These are phyloP conservation scores for Cicer yamashitae DNA, from an alignment of 306 rosid species.

Conservation along the genomic window DNA sequence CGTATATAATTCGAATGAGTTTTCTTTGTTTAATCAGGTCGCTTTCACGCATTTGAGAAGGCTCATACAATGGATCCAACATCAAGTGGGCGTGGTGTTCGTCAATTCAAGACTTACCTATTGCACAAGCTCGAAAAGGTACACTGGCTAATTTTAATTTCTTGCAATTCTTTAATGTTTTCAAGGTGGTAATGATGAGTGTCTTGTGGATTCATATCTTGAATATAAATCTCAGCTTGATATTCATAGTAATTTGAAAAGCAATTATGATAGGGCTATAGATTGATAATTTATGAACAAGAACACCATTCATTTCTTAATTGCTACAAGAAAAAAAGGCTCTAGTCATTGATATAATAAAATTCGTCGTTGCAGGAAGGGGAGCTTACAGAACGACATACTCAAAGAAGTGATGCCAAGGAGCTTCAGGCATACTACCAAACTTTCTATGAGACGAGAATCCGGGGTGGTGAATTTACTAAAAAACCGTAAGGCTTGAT, in stretches of 20 bases:
- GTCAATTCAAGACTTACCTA: constrained; percentile 89
- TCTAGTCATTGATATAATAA: constrained; percentile 17
- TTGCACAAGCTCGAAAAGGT: constrained; percentile 87
- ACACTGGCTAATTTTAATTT: constrained; percentile 38
- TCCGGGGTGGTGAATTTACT: constrained; percentile 68
- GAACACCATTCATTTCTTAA: constrained; percentile 7
- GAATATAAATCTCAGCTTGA: constrained; percentile 3
- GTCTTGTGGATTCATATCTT: constrained; percentile 33
- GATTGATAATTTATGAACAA: constrained; percentile 15
- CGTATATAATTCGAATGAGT: constrained; percentile 15
- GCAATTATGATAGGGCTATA: neutral
- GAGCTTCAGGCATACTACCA: constrained; percentile 69
- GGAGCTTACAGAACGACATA: constrained; percentile 43
- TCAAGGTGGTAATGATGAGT: constrained; percentile 35
- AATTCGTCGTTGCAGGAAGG: constrained; percentile 71
- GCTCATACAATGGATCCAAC: constrained; percentile 82
- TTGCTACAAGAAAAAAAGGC: neutral
- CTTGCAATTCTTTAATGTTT: constrained; percentile 11
- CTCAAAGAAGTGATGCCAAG: constrained; percentile 53
- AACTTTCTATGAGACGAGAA: constrained; percentile 61
- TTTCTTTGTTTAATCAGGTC: constrained; percentile 64
- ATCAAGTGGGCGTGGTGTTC: constrained; percentile 94
- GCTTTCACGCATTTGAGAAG: constrained; percentile 94
- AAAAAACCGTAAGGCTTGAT: constrained; percentile 77
- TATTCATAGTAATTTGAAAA: neutral